These are phyloP conservation scores for Lentinula novae-zelandiae DNA, from an alignment of 1,284 basidiomycete genomes.

Conservation along the genomic window DNA sequence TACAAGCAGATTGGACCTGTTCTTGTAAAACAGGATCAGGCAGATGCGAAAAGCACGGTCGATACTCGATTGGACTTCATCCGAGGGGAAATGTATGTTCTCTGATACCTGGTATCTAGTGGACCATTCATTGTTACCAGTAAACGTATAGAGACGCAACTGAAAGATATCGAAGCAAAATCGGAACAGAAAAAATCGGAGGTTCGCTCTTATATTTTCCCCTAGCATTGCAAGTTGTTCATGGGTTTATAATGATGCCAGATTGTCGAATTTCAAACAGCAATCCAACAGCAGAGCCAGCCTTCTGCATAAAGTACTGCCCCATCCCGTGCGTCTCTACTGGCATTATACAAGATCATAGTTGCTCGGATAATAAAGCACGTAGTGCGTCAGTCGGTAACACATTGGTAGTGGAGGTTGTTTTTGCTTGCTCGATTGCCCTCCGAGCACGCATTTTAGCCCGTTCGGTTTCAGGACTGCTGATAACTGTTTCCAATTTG, in stretches of 20 bases:
- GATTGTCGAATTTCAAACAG: slow-evolving; percentile 64
- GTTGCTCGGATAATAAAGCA: neutral
- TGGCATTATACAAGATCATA: neutral
- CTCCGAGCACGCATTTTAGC: slow-evolving; percentile 28
- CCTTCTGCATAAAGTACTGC: slow-evolving; percentile 12
- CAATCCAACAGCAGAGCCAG: slow-evolving; percentile 41
- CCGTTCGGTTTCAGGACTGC: slow-evolving; percentile 62
- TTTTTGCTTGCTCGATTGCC: slow-evolving; percentile 8
- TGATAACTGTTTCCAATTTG: slow-evolving; percentile 59
- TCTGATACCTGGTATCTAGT: neutral
- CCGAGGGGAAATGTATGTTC: slow-evolving; percentile 78
- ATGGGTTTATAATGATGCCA: slow-evolving; percentile 21
- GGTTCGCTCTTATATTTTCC: slow-evolving; percentile 39
- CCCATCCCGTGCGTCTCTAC: neutral
- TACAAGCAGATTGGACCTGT: slow-evolving; percentile 94
- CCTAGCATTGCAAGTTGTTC: slow-evolving; percentile 12
- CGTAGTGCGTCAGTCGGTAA: neutral
- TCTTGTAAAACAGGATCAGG: slow-evolving; percentile 86
- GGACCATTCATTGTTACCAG: slow-evolving; percentile 35
- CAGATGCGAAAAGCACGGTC: slow-evolving; percentile 87
- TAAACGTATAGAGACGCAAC: slow-evolving; percentile 74
- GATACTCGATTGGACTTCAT: slow-evolving; percentile 93
- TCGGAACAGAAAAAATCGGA: slow-evolving; percentile 79
- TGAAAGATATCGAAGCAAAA: slow-evolving; percentile 73
- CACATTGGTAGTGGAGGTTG: neutral